Evolutionary conservation across 345 rosid species (phyloP).

Genomic region (Eucalyptus sp.): DNA sequence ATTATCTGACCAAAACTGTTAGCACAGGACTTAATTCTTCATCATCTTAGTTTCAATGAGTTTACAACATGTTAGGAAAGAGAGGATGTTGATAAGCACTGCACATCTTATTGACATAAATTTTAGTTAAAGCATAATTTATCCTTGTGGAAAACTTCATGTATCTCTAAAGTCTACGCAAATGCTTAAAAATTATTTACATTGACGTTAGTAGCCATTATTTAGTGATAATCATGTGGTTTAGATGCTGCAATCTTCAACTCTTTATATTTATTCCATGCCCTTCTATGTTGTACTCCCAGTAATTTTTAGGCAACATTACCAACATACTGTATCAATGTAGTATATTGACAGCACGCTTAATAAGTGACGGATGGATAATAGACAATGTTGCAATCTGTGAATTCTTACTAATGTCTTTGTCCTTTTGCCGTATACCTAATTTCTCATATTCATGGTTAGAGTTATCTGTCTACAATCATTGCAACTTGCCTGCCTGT

Average conservation of each 20-base stretch:
- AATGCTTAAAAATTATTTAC: not conserved
- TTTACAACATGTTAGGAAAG: not conserved
- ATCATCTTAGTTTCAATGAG: not conserved
- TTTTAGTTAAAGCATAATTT: not conserved
- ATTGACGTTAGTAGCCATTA: not conserved
- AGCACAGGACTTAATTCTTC: too few relatives aligned
- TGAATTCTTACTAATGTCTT: not conserved
- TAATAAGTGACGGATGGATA: not conserved
- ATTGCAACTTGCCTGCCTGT: not conserved
- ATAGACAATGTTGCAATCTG: not conserved
- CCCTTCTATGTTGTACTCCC: not conserved
- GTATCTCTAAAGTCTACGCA: not conserved
- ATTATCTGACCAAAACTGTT: too few relatives aligned
- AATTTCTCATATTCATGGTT: not conserved
- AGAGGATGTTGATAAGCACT: not conserved
- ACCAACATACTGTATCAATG: not conserved
- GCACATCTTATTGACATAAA: too few relatives aligned
- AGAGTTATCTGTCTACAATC: not conserved
- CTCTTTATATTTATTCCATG: not conserved
- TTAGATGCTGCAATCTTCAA: not conserved
- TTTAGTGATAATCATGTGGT: not conserved
- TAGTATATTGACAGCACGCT: not conserved
- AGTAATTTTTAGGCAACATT: not conserved
- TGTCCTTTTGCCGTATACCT: not conserved
- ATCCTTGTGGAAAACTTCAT: not conserved